Percentiles rank a stretch among this genome's conserved stretches.
These are phyloP conservation scores for Claviceps sp. DNA, from an alignment of 2,329 filamentous ascomycete genomes.

Conservation along the genomic window DNA sequence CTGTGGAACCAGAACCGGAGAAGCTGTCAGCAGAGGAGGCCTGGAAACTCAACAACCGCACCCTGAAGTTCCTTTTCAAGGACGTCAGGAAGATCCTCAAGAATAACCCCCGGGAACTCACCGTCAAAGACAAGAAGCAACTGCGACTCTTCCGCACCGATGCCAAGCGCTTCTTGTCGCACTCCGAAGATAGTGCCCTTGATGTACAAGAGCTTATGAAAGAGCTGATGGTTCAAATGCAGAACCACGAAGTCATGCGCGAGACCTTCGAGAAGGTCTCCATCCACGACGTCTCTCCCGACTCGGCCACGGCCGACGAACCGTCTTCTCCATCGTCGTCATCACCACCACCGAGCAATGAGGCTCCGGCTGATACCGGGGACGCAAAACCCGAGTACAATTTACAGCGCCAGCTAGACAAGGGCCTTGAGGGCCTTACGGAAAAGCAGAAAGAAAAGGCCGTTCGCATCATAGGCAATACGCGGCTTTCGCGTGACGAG, in stretches of 20 bases:
- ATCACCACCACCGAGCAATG: not conserved
- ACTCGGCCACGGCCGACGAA: conserved; percentile 1
- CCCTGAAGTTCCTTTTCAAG: conserved; percentile 17
- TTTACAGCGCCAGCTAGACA: conserved; percentile 19
- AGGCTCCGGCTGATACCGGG: not conserved
- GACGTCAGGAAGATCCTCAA: conserved; percentile 21
- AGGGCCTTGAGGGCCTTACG: conserved; percentile 21
- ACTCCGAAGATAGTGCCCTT: conserved; percentile 18
- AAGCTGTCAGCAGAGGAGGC: conserved; percentile 12
- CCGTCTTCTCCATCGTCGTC: conserved; percentile 8
- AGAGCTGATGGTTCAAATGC: conserved; percentile 20
- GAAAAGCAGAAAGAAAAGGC: conserved; percentile 21
- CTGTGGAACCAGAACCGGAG: conserved; percentile 2
- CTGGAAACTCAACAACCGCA: conserved; percentile 13
- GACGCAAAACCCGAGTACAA: conserved; percentile 13
- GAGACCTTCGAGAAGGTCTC: conserved; percentile 18
- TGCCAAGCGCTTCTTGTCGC: conserved; percentile 45
- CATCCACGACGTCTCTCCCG: conserved; percentile 7
- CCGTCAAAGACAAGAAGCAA: conserved; percentile 60
- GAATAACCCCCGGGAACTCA: conserved; percentile 37
- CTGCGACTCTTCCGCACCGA: conserved; percentile 59
- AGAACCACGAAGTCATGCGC: conserved; percentile 19
- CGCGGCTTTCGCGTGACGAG: conserved; percentile 32
- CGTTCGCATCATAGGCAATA: conserved; percentile 18
- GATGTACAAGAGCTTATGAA: conserved; percentile 17